These are phyloP conservation scores for Talaromyces nanjingensis DNA, from an alignment of 495 filamentous ascomycete genomes.

Conservation along the genomic window DNA sequence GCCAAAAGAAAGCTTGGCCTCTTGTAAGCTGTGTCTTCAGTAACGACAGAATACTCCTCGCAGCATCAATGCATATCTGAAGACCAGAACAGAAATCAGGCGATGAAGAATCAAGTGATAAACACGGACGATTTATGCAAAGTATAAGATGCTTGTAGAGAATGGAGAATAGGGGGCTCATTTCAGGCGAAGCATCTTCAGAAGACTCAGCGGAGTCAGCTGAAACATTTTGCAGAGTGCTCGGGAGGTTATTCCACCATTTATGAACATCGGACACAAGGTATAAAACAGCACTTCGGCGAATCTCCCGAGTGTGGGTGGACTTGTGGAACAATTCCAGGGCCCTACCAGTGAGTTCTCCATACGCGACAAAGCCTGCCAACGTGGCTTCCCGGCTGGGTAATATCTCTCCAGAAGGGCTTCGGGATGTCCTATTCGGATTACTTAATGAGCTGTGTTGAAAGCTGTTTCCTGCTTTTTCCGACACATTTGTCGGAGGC, in stretches of 20 bases:
- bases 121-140: conserved; percentile 47
- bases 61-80: conserved; percentile 35
- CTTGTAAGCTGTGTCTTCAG: conserved; percentile 24
- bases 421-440: neutral
- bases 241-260: conserved; percentile 37
- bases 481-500: neutral
- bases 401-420: conserved; percentile 11
- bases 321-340: conserved; percentile 38
- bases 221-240: conserved; percentile 18
- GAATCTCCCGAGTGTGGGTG: conserved; percentile 29
- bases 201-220: neutral
- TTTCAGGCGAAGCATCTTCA: conserved; percentile 21
- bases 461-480: neutral
- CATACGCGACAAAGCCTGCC: conserved; percentile 34
- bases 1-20: conserved; percentile 33
- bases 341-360: conserved; percentile 31
- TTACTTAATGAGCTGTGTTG: too few species aligned
- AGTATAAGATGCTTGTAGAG: conserved; percentile 63
- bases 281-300: conserved; percentile 27
- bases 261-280: conserved; percentile 38
- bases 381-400: conserved; percentile 23
- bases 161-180: conserved; percentile 45
- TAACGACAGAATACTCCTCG: conserved; percentile 28
- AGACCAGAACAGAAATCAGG: conserved; percentile 33
- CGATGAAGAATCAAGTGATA: conserved; percentile 27